phyloP scores from a whole-genome alignment of 768 basidiomycete genomes.

The Trametes cinnabarina region DNA sequence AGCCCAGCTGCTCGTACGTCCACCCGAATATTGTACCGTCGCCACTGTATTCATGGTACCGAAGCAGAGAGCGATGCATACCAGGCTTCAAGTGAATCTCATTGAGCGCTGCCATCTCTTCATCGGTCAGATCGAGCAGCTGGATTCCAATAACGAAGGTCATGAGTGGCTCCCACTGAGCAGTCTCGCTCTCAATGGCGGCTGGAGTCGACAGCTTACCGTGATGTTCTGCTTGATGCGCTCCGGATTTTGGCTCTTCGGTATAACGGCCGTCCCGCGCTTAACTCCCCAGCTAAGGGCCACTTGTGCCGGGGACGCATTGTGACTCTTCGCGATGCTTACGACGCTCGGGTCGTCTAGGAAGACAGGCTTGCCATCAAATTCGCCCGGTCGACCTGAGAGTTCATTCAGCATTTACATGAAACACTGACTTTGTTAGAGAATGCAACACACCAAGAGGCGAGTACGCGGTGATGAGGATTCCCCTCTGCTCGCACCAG shows the following conservation, averaged over 20 bases:
- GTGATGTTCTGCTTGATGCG: slow-evolving; percentile 54
- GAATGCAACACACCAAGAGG: slow-evolving; percentile 38
- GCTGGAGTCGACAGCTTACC: slow-evolving; percentile 23
- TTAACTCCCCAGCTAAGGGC: slow-evolving; percentile 58
- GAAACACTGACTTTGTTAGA: too few relatives aligned
- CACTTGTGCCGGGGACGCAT: slow-evolving; percentile 49
- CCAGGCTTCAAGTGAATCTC: slow-evolving; percentile 54
- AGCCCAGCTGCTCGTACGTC: slow-evolving; percentile 44
- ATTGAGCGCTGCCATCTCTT: slow-evolving; percentile 57
- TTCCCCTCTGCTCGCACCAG: slow-evolving; percentile 49
- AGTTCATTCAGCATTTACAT: too few relatives aligned
- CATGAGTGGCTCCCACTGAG: too few relatives aligned
- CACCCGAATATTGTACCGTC: slow-evolving; percentile 42
- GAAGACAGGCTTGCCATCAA: slow-evolving; percentile 25
- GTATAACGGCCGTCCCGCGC: slow-evolving; percentile 51
- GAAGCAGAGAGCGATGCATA: slow-evolving; percentile 39
- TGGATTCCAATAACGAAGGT: too few relatives aligned
- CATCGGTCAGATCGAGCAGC: slow-evolving; percentile 57
- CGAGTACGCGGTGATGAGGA: slow-evolving; percentile 49
- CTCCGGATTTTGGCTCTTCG: slow-evolving; percentile 46
- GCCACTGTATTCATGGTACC: slow-evolving; percentile 20
- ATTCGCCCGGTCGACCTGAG: slow-evolving; percentile 36
- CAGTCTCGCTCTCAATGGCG: too few relatives aligned
- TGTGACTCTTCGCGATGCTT: slow-evolving; percentile 33
- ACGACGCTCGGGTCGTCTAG: slow-evolving; percentile 33